Evolutionary conservation across 2,329 filamentous ascomycete genomes (phyloP).

Genomic region (Teratosphaeria viscida): DNA sequence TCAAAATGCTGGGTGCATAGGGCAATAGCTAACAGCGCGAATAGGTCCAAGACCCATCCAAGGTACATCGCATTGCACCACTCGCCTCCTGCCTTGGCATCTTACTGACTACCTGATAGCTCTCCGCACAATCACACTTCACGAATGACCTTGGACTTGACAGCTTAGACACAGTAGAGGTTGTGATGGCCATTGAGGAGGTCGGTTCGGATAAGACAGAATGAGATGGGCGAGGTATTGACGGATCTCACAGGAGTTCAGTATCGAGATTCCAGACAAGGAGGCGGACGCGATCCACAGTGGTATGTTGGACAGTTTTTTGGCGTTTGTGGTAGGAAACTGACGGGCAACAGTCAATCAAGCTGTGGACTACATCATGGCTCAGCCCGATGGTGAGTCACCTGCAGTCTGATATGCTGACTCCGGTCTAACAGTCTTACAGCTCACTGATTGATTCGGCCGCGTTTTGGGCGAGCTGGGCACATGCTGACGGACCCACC

Average conservation of each 20-base stretch:
- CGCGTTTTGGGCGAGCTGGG: not conserved
- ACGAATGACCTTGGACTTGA: slow-evolving; percentile 94
- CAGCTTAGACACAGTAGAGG: slow-evolving; percentile 96
- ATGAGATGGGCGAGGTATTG: slow-evolving; percentile 24
- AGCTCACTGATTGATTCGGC: slow-evolving; percentile 22
- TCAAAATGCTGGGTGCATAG: not conserved
- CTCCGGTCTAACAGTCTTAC: slow-evolving; percentile 31
- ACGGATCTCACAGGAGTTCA: slow-evolving; percentile 51
- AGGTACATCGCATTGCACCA: slow-evolving; percentile 33
- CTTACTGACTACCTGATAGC: slow-evolving; percentile 43
- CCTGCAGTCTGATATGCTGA: not conserved
- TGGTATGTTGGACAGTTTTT: slow-evolving; percentile 47
- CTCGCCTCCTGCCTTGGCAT: not conserved
- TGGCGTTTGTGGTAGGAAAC: not conserved
- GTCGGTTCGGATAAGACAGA: slow-evolving; percentile 33
- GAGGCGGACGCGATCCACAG: slow-evolving; percentile 91
- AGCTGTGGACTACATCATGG: slow-evolving; percentile 87
- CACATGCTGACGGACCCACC: not conserved
- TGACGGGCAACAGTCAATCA: slow-evolving; percentile 59
- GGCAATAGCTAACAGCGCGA: slow-evolving; percentile 11
- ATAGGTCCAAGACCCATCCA: slow-evolving; percentile 53
- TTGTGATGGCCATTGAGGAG: slow-evolving; percentile 99
- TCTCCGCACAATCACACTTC: slow-evolving; percentile 78
- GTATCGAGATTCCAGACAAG: slow-evolving; percentile 98
- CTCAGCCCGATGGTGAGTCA: slow-evolving; percentile 73